Evolutionary conservation across 441 rosid species (phyloP).

Genomic region (Kokia cookei): DNA sequence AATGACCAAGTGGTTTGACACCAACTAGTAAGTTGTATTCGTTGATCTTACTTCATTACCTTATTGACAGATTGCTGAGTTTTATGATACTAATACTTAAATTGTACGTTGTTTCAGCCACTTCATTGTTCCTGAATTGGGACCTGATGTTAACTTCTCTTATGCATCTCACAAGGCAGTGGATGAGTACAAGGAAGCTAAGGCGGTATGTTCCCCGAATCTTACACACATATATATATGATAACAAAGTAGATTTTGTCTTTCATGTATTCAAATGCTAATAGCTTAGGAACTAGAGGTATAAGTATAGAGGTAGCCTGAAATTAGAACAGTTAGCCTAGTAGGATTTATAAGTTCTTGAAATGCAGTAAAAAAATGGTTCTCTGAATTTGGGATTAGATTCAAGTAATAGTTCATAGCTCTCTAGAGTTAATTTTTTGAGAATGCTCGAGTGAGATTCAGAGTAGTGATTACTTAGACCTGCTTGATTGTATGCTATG

Average conservation of each 20-base stretch:
- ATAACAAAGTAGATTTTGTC: not conserved
- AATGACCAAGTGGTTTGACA: constrained; percentile 99
- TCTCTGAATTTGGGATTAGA: not conserved
- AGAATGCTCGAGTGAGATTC: not conserved
- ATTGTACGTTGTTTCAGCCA: constrained; percentile 47
- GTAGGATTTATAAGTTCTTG: not conserved
- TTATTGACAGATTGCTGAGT: not conserved
- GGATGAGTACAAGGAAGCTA: constrained; percentile 88
- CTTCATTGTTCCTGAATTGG: constrained; percentile 94
- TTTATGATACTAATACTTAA: not conserved
- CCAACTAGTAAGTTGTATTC: constrained; percentile 84
- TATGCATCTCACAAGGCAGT: constrained; percentile 98
- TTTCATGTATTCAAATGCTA: not conserved
- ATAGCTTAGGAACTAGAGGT: not conserved
- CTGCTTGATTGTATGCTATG: not conserved
- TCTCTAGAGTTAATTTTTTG: not conserved
- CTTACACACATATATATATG: not conserved
- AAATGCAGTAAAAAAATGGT: not conserved
- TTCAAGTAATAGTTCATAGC: not conserved
- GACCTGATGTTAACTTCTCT: constrained; percentile 80
- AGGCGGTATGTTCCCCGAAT: constrained; percentile 50
- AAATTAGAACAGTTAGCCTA: not conserved
- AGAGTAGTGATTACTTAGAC: not conserved
- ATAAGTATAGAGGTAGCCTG: not conserved
- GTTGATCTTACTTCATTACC: not conserved